Evolutionary conservation across 1,139 yeast species (phyloP).

Genomic region (Hyphopichia burtonii): DNA sequence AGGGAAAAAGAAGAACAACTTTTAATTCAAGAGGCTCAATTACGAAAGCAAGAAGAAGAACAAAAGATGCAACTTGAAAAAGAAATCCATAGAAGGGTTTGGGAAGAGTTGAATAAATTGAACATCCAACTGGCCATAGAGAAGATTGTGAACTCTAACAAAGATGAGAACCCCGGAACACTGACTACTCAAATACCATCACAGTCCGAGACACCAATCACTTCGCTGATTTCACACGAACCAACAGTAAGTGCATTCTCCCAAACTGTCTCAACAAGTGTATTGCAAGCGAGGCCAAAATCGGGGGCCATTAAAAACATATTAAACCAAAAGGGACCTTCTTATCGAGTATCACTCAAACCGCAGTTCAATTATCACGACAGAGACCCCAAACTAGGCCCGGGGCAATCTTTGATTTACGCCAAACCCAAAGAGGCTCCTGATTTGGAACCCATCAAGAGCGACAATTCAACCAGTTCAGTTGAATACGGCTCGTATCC

Average conservation of each 20-base stretch:
- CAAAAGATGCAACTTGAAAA: neutral
- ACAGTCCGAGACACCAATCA: no score
- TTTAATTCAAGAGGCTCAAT: neutral
- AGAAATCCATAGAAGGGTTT: neutral
- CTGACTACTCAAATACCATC: no score
- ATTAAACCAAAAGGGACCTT: constrained; percentile 17
- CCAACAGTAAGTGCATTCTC: neutral
- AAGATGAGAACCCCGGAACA: no score
- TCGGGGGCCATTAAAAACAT: constrained; percentile 13
- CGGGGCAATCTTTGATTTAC: constrained; percentile 10
- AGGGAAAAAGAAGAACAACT: neutral
- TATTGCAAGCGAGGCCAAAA: neutral
- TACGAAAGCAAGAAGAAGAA: neutral
- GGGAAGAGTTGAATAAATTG: neutral
- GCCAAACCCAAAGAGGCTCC: constrained; percentile 20
- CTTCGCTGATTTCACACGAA: no score
- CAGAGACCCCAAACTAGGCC: neutral
- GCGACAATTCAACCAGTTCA: no score
- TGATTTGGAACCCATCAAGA: neutral
- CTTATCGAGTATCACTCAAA: constrained; percentile 21
- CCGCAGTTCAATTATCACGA: constrained; percentile 27
- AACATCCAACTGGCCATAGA: neutral
- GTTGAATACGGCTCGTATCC: no score
- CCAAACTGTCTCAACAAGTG: neutral
- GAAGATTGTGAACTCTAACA: neutral